Conservation (phyloP, 164 flowering plant species). For the Chimonanthus praecox region DNA sequence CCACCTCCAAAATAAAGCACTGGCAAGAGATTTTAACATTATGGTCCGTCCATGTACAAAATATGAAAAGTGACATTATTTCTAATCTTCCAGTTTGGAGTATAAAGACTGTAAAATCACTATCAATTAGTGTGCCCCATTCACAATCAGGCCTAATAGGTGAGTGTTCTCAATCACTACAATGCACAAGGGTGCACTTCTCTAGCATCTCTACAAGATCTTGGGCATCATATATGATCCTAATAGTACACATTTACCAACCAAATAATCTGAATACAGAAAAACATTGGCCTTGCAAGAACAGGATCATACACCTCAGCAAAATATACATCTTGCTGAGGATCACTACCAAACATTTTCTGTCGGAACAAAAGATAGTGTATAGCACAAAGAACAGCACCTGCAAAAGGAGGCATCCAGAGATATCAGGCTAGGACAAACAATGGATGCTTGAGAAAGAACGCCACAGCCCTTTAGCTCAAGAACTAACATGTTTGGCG, state of each 20-base stretch:
- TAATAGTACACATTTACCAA: background rate
- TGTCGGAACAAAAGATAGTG: background rate
- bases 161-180: background rate
- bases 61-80: background rate
- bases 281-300: background rate
- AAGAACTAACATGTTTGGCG: constrained; percentile 61
- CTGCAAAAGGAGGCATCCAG: constrained; percentile 98
- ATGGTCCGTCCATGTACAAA: background rate
- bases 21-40: background rate
- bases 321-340: background rate
- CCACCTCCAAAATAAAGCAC: background rate
- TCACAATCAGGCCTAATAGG: background rate
- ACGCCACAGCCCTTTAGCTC: constrained; percentile 99
- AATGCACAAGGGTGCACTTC: background rate
- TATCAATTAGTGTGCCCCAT: background rate
- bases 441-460: constrained; percentile 66
- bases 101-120: background rate
- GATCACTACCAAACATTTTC: background rate
- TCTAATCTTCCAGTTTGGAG: background rate
- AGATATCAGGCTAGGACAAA: constrained; percentile 71
- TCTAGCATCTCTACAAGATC: background rate
- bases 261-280: background rate
- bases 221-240: background rate
- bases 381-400: constrained; percentile 25
- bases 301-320: background rate